phyloP scores from a whole-genome alignment of 106 monocot genomes.

The Phalaenopsis equestris region DNA sequence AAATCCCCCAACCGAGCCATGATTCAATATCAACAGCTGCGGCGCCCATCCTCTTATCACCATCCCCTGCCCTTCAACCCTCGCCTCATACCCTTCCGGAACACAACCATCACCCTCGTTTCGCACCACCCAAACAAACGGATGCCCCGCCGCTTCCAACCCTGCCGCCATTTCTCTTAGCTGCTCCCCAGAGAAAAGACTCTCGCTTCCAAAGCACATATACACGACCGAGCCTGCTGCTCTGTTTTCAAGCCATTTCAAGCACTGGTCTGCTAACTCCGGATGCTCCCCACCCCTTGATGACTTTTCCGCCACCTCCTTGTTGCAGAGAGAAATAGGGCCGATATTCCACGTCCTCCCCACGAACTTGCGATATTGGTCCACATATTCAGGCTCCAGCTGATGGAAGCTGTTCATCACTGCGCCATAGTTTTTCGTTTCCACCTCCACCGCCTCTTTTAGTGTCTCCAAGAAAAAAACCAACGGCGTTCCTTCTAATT shows the following conservation, averaged over 20 bases:
- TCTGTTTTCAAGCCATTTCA: conserved; percentile 25
- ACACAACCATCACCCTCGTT: not conserved
- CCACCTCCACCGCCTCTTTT: conserved; percentile 1
- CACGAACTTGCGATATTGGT: not conserved
- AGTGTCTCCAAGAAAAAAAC: not conserved
- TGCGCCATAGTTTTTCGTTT: conserved; percentile 10
- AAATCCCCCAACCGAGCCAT: conserved; percentile 52
- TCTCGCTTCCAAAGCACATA: conserved; percentile 44
- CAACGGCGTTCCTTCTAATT: not conserved
- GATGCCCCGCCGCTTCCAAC: conserved; percentile 14
- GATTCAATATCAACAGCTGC: conserved; percentile 42
- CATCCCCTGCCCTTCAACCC: conserved; percentile 14
- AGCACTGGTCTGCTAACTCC: not conserved
- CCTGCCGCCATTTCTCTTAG: conserved; percentile 13
- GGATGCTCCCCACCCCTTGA: not conserved
- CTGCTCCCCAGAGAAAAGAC: conserved; percentile 6
- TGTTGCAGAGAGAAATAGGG: conserved; percentile 20
- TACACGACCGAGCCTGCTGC: conserved; percentile 29
- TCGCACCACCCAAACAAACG: conserved; percentile 29
- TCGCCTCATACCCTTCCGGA: conserved; percentile 12
- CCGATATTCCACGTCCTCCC: conserved; percentile 31
- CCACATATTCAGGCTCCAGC: conserved; percentile 28
- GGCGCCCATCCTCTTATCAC: conserved; percentile 29
- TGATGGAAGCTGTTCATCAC: conserved; percentile 42
- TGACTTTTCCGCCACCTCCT: not conserved